phyloP scores from a whole-genome alignment of 495 filamentous ascomycete species.

The Letharia lupina region DNA sequence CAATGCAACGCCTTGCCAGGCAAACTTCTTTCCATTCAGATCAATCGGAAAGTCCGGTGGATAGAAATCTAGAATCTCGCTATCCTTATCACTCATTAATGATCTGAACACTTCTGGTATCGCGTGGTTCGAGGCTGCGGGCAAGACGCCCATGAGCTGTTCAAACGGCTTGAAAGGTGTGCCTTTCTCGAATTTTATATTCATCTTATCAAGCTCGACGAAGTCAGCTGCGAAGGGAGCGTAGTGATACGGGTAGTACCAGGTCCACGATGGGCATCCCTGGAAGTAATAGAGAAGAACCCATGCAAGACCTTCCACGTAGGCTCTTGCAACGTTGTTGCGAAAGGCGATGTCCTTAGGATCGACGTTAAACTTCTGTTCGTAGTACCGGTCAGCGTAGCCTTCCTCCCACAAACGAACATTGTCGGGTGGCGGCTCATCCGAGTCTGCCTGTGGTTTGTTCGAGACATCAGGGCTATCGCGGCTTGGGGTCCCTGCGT shows the following conservation, averaged over 20 bases:
- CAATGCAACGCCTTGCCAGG: slow-evolving; percentile 92
- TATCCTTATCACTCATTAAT: slow-evolving; percentile 79
- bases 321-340: slow-evolving; percentile 81
- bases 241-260: slow-evolving; percentile 99
- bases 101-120: slow-evolving; percentile 79
- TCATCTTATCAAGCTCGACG: slow-evolving; percentile 68
- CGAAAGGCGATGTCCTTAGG: slow-evolving; percentile 77
- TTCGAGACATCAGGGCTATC: slow-evolving; percentile 41
- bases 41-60: slow-evolving; percentile 89
- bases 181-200: slow-evolving; percentile 77
- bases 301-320: slow-evolving; percentile 97
- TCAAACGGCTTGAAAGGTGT: slow-evolving; percentile 86
- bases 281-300: slow-evolving; percentile 98
- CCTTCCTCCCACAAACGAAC: slow-evolving; percentile 92
- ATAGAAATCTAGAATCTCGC: slow-evolving; percentile 95
- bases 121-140: slow-evolving; percentile 83
- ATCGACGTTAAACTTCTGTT: slow-evolving; percentile 90
- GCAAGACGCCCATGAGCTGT: slow-evolving; percentile 96
- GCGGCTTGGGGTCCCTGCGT: slow-evolving; percentile 48
- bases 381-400: slow-evolving; percentile 92
- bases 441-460: slow-evolving; percentile 34
- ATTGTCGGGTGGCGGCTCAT: slow-evolving; percentile 63
- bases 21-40: slow-evolving; percentile 95
- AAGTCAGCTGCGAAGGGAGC: slow-evolving; percentile 97
- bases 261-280: slow-evolving; percentile 95